Base-by-base conservation (phyloP, 1,139 yeast species). In the Blastobotrys arbuscula region DNA sequence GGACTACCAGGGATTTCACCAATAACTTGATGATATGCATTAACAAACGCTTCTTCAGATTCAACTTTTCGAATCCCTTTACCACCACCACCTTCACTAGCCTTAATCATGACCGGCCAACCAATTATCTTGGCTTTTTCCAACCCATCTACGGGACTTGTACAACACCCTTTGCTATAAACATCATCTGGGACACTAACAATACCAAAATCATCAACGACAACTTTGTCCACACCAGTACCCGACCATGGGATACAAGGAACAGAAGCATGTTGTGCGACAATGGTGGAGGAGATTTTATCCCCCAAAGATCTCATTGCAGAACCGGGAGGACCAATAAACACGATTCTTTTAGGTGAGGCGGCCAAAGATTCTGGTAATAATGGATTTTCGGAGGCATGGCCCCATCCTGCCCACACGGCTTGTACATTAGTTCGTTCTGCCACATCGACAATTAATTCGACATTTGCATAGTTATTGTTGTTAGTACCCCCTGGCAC, bases 391-490 rank as follows among this genome's bases (percentile, higher is more conserved):
- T 92, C 99, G 21, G 96, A 87, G 35, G 99, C 99, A 67, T 94
- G 98, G 61, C 99, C 99, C 97, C 97, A 71, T 60, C 99, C 99
- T 33, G 99, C 98, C 99, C 99, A 92, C 52, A 92, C 99, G 23
- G 98, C 99, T 67, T 92, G 96, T 51, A 86, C 97, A 57, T 88
- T 80, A 46, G 96, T 84, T 72, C 97, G 84, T 73, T 92, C 98
- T 39, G 99, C 99, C 50, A 92, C 76, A 64, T 92, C 99, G 45
- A 92, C 97, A 69, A 92, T 92, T 57, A 92, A 76, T 60, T 94
- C 98, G 54, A 92, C 99, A 64, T 92, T 92, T 61, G 99, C 98
- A 67, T 90, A 90, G 70, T 92, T 92, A 71, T 92, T 92, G 74
- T 92, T 92, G 72, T 94, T 94, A 50, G 97, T 92, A 50, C 98